phyloP scores from a whole-genome alignment of 495 filamentous ascomycete species.

The Aspergillus conjunctus region DNA sequence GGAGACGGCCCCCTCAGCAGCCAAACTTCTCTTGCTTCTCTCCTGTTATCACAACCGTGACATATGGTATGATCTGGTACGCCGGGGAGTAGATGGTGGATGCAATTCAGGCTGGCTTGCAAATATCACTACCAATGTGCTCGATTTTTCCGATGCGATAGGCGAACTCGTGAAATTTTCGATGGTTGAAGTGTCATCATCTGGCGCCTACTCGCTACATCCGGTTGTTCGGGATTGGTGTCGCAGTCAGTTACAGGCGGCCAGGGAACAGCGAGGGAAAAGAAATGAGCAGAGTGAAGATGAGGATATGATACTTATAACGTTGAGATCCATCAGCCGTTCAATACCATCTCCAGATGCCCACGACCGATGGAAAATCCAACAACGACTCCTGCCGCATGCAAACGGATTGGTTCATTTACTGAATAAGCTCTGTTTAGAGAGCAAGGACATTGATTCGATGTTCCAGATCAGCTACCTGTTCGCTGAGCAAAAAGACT shows the following conservation, averaged over 20 bases:
- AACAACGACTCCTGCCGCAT: conserved; percentile 42
- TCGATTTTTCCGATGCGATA: conserved; percentile 32
- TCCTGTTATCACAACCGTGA: conserved; percentile 52
- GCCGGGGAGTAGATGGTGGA: conserved; percentile 15
- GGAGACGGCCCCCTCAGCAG: conserved; percentile 34
- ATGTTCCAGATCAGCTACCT: not conserved
- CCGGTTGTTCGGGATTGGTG: conserved; percentile 42
- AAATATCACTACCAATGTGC: conserved; percentile 27
- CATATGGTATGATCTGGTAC: conserved; percentile 54
- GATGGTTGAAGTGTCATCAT: conserved; percentile 27
- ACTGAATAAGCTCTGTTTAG: not conserved
- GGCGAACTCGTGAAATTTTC: conserved; percentile 36
- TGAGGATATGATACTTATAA: conserved; percentile 19
- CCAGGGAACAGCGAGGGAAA: not conserved
- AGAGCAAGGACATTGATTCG: not conserved
- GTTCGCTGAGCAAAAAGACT: not conserved
- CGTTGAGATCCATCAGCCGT: conserved; percentile 29
- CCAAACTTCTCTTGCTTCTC: conserved; percentile 47
- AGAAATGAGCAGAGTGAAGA: not conserved
- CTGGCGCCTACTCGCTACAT: conserved; percentile 33
- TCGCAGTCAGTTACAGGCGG: conserved; percentile 13
- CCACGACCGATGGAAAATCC: conserved; percentile 28
- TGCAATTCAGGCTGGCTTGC: conserved; percentile 32
- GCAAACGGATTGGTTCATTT: conserved; percentile 25
- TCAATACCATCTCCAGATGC: conserved; percentile 21